These are phyloP conservation scores for Candida anutae DNA, from an alignment of 1,139 yeast species.

Conservation along the genomic window DNA sequence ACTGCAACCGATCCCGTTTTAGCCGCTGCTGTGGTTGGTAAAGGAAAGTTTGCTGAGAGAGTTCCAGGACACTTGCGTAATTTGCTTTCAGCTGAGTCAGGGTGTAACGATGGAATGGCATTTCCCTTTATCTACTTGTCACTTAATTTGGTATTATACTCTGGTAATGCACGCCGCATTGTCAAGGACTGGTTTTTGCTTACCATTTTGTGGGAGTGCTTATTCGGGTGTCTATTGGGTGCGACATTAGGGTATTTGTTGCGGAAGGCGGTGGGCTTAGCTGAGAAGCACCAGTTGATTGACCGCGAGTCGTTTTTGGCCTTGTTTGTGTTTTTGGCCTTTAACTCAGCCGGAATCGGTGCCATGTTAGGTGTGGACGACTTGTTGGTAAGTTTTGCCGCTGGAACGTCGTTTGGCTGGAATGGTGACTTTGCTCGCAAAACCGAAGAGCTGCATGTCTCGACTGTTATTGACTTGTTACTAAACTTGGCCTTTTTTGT, in stretches of 20 bases:
- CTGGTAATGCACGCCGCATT: constrained; percentile 59
- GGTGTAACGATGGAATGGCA: constrained; percentile 98
- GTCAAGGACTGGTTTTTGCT: constrained; percentile 79
- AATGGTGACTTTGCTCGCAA: constrained; percentile 86
- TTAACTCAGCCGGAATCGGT: constrained; percentile 90
- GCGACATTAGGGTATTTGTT: constrained; percentile 68
- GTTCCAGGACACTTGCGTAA: constrained; percentile 96
- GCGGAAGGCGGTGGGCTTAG: constrained; percentile 67
- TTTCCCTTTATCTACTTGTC: constrained; percentile 87
- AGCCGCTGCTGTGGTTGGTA: constrained; percentile 98
- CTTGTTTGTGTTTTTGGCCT: constrained; percentile 77
- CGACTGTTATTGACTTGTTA: constrained; percentile 82
- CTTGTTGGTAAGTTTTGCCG: constrained; percentile 85
- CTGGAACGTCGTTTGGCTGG: constrained; percentile 96
- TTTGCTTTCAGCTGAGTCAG: constrained; percentile 86
- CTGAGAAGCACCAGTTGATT: constrained; percentile 67
- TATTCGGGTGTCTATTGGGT: constrained; percentile 79
- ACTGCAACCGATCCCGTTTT: constrained; percentile 97
- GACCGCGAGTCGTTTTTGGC: constrained; percentile 94
- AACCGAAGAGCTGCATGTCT: constrained; percentile 88
- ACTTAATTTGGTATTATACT: constrained; percentile 56
- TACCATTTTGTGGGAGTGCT: constrained; percentile 81
- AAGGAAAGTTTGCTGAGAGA: constrained; percentile 92
- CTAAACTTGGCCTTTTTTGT: constrained; percentile 84
- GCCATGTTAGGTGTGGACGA: constrained; percentile 91